A percentile compares a stretch with the other conserved stretches of the same genome.
Conservation (phyloP, 345 rosid genomes). For the Linum tenue region DNA sequence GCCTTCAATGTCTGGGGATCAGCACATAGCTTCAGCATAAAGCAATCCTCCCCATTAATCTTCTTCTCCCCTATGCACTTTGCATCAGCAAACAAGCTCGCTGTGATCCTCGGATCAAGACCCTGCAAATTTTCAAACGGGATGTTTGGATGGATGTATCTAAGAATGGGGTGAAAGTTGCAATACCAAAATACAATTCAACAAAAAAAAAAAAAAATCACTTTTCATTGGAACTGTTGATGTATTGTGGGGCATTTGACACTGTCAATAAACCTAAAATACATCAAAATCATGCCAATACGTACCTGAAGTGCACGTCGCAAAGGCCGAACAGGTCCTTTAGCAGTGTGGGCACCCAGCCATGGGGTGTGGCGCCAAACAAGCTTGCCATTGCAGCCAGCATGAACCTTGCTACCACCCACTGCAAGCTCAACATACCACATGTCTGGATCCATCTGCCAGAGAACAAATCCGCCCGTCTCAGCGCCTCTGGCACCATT, state of each 20-base stretch:
- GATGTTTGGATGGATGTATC: no score
- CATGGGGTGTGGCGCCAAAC: constrained; percentile 95
- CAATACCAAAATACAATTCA: constrained; percentile 11
- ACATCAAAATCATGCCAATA: no score
- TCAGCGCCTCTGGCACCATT: constrained; percentile 47
- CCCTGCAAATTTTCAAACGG: constrained; percentile 32
- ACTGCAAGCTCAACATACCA: constrained; percentile 93
- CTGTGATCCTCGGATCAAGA: constrained; percentile 86
- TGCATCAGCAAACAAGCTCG: constrained; percentile 72
- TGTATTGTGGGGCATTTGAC: no score
- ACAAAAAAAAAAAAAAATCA: neutral
- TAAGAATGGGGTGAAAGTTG: no score
- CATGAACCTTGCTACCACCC: constrained; percentile 78
- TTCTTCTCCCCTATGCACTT: constrained; percentile 78
- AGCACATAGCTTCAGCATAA: constrained; percentile 65
- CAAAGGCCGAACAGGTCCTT: constrained; percentile 84
- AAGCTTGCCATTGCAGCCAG: constrained; percentile 86
- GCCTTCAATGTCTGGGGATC: constrained; percentile 69
- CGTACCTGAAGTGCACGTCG: constrained; percentile 87
- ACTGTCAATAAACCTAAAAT: no score
- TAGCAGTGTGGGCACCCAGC: constrained; percentile 82
- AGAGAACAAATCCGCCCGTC: constrained; percentile 80
- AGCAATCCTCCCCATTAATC: constrained; percentile 80
- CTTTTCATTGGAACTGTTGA: no score
- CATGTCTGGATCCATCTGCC: constrained; percentile 97